Evolutionary conservation across 78 protist species (phyloP), one percentile per base, ranked within the genome.

Genomic region (Planoprotostelium fungivorum): DNA sequence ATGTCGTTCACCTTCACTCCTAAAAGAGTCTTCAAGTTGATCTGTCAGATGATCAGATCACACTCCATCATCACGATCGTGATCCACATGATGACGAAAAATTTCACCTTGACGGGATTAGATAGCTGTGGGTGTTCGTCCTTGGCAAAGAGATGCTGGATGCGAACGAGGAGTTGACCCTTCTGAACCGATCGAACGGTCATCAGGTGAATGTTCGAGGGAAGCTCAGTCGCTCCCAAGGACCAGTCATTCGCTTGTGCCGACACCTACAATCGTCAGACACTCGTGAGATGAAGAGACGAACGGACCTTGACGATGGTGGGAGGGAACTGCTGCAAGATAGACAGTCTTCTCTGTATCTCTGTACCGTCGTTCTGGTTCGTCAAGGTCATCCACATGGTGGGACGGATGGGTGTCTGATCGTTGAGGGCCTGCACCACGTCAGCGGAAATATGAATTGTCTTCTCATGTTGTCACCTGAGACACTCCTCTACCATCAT

Each of bases 401-500:
- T 51, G 73, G 73, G 73, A 5, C 16, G 5, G 73, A 51, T 51
- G 73, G 73, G 16, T 16, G 73, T 51, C 73, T 25, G 31, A 16
- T 51, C 73, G 73, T 51, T 51, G 73, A 51, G 73, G 16, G 73
- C 73, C 73, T 51, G 73, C 16, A 5, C 73, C 16, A 25, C 16
- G 5, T 16, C 5, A 16, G 16, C 16, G 5, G 5, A 25, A 5
- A 5, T 16, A 16, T 16, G 31, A 51, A 51, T 25, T 51, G 5
- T 51, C 73, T 25, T 25, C 5, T 51, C 16, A 5, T 25, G 16
- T 25, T 51, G 73, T 51, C 73, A 51, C 73, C 85, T 97, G 96
- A 35, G 92, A 91, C 1, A 97, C 97, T 29, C 99, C 99, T 0
- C 98, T 91, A 28, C 38, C 36, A 84, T 97, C 99, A 73, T 97